These are phyloP conservation scores for Komagataella pseudopastoris DNA, from an alignment of 805 yeast species.

Conservation along the genomic window DNA sequence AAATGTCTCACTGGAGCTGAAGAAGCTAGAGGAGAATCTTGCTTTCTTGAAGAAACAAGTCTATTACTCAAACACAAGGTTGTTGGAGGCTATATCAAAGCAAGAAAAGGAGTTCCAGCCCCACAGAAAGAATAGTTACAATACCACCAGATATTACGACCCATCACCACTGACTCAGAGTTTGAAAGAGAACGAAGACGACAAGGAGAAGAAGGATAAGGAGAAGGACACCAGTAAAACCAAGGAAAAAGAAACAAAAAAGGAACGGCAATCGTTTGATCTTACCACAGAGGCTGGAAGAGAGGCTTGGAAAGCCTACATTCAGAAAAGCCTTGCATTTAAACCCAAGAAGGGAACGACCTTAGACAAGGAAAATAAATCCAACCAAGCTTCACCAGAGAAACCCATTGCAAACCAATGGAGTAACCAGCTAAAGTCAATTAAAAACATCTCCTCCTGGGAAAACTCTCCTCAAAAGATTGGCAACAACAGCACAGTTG, in stretches of 20 bases:
- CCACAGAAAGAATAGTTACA: not conserved
- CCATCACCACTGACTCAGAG: not conserved
- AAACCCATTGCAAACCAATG: not conserved
- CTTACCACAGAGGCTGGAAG: slow-evolving; percentile 17
- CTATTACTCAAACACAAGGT: not conserved
- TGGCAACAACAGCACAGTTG: not conserved
- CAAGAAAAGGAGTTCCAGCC: not conserved
- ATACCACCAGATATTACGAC: not conserved
- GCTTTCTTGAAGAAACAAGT: not conserved
- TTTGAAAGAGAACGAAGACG: not conserved
- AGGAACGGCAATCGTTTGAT: slow-evolving; percentile 13
- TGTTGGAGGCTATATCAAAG: not conserved
- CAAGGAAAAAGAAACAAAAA: slow-evolving; percentile 1
- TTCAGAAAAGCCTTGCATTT: slow-evolving; percentile 5
- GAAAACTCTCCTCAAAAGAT: not conserved
- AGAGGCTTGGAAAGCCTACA: slow-evolving; percentile 12
- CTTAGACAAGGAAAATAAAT: not conserved
- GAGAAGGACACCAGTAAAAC: not conserved
- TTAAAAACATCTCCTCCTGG: not conserved
- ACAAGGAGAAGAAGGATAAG: not conserved
- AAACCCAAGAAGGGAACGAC: not conserved
- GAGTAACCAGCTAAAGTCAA: not conserved
- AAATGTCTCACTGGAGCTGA: slow-evolving; percentile 7
- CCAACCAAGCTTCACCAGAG: not conserved
- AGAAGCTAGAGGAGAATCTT: not conserved